Percentiles rank a stretch among this genome's conserved stretches.
Conservation (phyloP, 2,329 filamentous ascomycete genomes). For the Penicillium sp. region DNA sequence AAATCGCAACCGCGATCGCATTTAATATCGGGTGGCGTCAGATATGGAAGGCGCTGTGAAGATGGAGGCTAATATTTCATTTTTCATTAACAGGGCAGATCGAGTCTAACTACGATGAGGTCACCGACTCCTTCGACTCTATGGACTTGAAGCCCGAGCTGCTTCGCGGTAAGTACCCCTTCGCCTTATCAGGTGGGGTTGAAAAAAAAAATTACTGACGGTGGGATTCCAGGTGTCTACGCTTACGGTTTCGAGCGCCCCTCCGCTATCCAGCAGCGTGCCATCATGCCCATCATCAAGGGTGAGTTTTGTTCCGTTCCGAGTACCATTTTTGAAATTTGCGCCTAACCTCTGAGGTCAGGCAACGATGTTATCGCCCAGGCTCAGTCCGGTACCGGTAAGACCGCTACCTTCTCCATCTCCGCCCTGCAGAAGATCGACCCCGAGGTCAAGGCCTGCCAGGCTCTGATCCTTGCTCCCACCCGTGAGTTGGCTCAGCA, state of each 20-base stretch:
- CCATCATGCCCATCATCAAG: conserved; percentile 99
- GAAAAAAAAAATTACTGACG: conserved; percentile 24
- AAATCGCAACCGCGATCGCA: not conserved
- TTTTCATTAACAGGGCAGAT: conserved; percentile 73
- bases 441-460: conserved; percentile 88
- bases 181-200: conserved; percentile 19
- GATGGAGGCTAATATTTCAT: conserved; percentile 13
- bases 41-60: conserved; percentile 1
- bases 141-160: conserved; percentile 98
- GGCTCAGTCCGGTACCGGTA: conserved; percentile 99
- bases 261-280: conserved; percentile 99
- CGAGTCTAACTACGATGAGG: conserved; percentile 99
- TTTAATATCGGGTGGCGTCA: conserved; percentile 8
- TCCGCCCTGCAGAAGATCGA: conserved; percentile 99
- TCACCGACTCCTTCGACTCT: conserved; percentile 97
- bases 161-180: conserved; percentile 70
- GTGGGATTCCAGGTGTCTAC: conserved; percentile 68
- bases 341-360: conserved; percentile 34
- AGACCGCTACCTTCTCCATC: conserved; percentile 99
- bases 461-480: conserved; percentile 95
- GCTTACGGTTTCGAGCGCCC: conserved; percentile 99
- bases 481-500: conserved; percentile 97
- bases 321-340: not conserved
- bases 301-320: conserved; percentile 56
- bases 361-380: conserved; percentile 99